Base-by-base conservation (phyloP, 768 basidiomycete genomes). In the Cytidiella melzeri region DNA sequence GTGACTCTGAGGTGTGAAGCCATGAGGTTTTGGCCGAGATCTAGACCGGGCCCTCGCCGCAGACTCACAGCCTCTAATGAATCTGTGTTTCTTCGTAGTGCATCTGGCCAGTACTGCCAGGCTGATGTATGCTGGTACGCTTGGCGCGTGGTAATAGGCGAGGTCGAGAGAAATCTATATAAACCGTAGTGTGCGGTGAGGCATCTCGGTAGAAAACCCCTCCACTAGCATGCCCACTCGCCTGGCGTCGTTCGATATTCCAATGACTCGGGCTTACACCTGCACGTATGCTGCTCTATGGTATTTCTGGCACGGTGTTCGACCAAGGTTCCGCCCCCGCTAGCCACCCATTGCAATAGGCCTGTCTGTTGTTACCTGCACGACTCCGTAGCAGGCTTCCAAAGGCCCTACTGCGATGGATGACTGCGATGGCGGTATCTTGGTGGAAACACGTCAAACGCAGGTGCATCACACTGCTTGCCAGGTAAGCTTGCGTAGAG, bases 391-490 rank as follows among this genome's bases (percentile, higher is more conserved):
- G 54, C 53, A 57, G 43, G 51, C 43, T 15, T 34, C 30, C 30
- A 44, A 52, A 41, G 53, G 52, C 62, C 47, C 69, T 70, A 68
- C 70, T 83, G 81, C 81, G 81, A 83, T 83, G 80, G 81, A 83
- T 82, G 80, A 83, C 81, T 83, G 79, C 81, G 77, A 74, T 72
- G 73, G 69, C 68, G 79, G 73, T 77, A 68, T 71, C 67, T 39
- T n/a, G n/a, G n/a, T n/a, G n/a, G n/a, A n/a, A n/a, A n/a, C n/a
- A n/a, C n/a, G n/a, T n/a, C n/a, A n/a, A n/a, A n/a, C n/a, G n/a
- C n/a, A n/a, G n/a, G n/a, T n/a, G n/a, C n/a, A n/a, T n/a, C n/a
- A n/a, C n/a, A n/a, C n/a, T n/a, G n/a, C n/a, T n/a, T n/a, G n/a
- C n/a, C n/a, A n/a, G n/a, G n/a, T n/a, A n/a, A n/a, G n/a, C n/a